phyloP scores from a whole-genome alignment of 73 alveolate species.

The Paramecium biaurelia region DNA sequence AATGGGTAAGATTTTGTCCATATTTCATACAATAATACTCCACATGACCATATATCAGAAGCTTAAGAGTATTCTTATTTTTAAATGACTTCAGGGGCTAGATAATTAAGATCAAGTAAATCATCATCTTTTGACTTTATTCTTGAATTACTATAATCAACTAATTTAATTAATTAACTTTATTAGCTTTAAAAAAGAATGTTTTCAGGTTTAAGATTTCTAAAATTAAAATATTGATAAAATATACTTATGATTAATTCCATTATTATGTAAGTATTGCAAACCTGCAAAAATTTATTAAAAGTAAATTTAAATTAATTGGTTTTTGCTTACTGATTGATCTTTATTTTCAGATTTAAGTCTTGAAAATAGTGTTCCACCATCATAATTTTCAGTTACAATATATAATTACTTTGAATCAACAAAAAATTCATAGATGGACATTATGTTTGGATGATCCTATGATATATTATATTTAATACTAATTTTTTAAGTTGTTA shows the following conservation, averaged over 20 bases:
- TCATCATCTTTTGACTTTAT: neutral
- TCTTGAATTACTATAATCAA: neutral
- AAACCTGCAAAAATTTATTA: neutral
- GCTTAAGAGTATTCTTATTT: neutral
- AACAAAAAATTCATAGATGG: slow-evolving; percentile 44
- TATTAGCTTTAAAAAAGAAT: neutral
- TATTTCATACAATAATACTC: neutral
- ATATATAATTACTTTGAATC: slow-evolving; percentile 47
- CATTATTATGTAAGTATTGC: neutral
- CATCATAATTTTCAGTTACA: slow-evolving; percentile 63
- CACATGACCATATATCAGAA: slow-evolving; percentile 5
- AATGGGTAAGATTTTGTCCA: neutral
- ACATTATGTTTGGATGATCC: slow-evolving; percentile 68
- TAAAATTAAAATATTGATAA: neutral
- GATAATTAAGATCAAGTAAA: neutral
- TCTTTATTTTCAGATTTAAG: neutral
- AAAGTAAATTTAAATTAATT: neutral
- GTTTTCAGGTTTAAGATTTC: neutral
- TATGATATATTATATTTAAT: neutral
- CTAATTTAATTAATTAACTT: neutral
- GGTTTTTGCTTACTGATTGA: neutral
- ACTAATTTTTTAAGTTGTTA: neutral
- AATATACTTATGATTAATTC: neutral
- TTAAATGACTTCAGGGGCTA: neutral
- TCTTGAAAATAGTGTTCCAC: slow-evolving; percentile 62